A percentile compares a stretch with the other conserved stretches of the same genome.
phyloP scores from a whole-genome alignment of 192 early-diverging fungal species.

The Coemansia sp. region DNA sequence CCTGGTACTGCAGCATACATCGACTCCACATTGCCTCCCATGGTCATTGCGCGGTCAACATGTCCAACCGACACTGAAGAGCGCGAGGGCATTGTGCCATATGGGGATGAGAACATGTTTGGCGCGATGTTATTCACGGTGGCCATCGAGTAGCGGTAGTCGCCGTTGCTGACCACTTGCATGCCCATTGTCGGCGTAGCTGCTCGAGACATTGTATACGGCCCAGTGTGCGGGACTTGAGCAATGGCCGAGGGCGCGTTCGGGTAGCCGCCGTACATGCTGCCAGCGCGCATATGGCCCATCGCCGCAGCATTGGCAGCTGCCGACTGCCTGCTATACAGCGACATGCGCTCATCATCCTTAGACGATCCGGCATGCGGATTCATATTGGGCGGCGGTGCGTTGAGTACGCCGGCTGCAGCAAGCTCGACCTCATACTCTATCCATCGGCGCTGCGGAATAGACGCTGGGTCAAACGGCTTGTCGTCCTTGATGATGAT shows the following conservation, averaged over 20 bases:
- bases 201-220: constrained; percentile 18
- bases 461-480: constrained; percentile 85
- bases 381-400: constrained; percentile 53
- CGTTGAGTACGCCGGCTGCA: constrained; percentile 45
- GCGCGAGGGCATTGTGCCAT: not conserved
- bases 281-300: constrained; percentile 8
- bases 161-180: constrained; percentile 11
- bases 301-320: not conserved
- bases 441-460: constrained; percentile 85
- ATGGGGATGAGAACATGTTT: not conserved
- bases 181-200: constrained; percentile 36
- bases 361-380: constrained; percentile 33
- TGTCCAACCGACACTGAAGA: not conserved
- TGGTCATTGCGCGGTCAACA: not conserved
- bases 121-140: constrained; percentile 16
- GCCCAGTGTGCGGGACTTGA: not conserved
- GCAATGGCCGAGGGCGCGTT: constrained; percentile 10
- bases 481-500: constrained; percentile 71
- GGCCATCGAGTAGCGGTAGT: constrained; percentile 24
- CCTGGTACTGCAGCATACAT: not conserved
- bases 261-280: constrained; percentile 7
- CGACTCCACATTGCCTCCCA: not conserved
- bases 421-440: constrained; percentile 83
- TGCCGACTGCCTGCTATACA: constrained; percentile 25
- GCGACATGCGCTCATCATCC: constrained; percentile 32